Evolutionary conservation across 805 yeast genomes (phyloP).

Genomic region (Candida yuanshanica): DNA sequence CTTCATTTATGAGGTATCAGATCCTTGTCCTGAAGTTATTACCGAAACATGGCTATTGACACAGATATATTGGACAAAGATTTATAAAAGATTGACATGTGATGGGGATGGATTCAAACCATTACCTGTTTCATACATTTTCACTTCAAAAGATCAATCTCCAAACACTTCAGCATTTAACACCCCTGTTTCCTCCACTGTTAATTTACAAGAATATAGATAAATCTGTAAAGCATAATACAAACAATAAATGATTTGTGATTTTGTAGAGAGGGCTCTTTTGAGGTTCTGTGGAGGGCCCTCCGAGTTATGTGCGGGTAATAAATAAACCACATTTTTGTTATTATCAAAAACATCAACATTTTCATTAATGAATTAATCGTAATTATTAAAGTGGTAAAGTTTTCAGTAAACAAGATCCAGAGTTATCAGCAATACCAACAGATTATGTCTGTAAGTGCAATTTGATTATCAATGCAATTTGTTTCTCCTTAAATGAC

Average conservation of each 20-base stretch:
- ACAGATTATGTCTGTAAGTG: slow-evolving; percentile 5
- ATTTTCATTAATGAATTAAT: too few species aligned
- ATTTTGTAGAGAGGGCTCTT: too few species aligned
- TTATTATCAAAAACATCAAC: too few species aligned
- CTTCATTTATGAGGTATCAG: slow-evolving; percentile 12
- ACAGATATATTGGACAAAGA: slow-evolving; percentile 13
- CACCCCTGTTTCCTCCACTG: slow-evolving; percentile 3
- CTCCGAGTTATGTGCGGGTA: too few species aligned
- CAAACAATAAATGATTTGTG: too few species aligned
- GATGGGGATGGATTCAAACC: slow-evolving; percentile 15
- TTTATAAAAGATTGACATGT: slow-evolving; percentile 2
- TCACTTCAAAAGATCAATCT: not conserved
- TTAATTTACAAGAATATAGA: not conserved
- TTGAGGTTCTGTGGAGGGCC: too few species aligned
- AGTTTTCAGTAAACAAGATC: too few species aligned
- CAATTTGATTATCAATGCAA: too few species aligned
- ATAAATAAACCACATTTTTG: too few species aligned
- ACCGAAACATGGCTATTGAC: slow-evolving; percentile 15
- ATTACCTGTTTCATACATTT: slow-evolving; percentile 8
- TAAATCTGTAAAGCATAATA: not conserved
- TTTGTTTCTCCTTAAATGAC: too few species aligned
- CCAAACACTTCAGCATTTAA: slow-evolving; percentile 2
- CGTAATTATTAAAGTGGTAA: too few species aligned
- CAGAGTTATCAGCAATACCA: too few species aligned
- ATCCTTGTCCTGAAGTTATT: slow-evolving; percentile 14